Base-by-base conservation (phyloP, 345 rosid genomes). In the Hypericum perforatum region DNA sequence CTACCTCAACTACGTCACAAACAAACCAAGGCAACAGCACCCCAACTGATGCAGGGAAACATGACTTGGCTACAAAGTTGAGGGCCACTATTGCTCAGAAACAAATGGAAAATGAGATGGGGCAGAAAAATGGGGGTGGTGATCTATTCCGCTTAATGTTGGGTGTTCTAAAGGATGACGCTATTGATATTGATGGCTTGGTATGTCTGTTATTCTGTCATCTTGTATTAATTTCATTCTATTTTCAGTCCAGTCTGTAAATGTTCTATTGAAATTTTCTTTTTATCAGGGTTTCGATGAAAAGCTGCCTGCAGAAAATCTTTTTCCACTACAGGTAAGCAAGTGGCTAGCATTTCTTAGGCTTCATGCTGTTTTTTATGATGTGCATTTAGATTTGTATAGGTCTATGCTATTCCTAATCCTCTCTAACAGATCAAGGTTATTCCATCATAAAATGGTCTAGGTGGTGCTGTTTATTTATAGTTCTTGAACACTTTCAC, bases 1-100 rank as follows among this genome's bases (percentile, higher is more conserved):
- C 95, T 64, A 69, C 72, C 16, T 74, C 87, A 53, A 67, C n/a
- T n/a, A n/a, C 76, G 58, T 76, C 84, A 40, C 72, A 69, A 60
- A 66, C 70, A 67, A 78, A 82, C 75, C 91, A 82, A 60, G 76
- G 75, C 47, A 77, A 66, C 72, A 75, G 66, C 47, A 61, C 57
- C 61, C 70, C 62, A 13, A 59, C 72, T 64, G 97, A 84, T 67
- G 74, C 76, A 54, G 95, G 82, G 51, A 89, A 89, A 65, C 82
- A 80, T 76, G 94, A 92, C 54, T 75, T 88, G 61, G 97, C 96
- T 59, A 78, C 89, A 64, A 80, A 80, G 58, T 68, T 92, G 69
- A 79, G 96, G 70, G 97, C 92, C 63, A 85, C 94, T 46, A 83
- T 89, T 78, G 89, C 95, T 63, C 91, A 83, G 64, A 92, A 88